Evolutionary conservation across 2,329 filamentous ascomycete species (phyloP).

Genomic region (Pseudocercospora fijiensis): DNA sequence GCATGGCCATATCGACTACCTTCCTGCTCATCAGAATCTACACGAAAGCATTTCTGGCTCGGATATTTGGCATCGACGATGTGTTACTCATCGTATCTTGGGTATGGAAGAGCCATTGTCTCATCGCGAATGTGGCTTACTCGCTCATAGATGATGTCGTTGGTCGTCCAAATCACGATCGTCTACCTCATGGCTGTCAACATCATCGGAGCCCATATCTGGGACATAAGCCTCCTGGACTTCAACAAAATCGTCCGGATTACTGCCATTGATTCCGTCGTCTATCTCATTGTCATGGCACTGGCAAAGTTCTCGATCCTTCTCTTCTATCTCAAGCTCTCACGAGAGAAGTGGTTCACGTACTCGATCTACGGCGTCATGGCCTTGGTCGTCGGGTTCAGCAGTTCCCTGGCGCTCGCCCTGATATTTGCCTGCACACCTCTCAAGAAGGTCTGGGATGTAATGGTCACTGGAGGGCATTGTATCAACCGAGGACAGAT

Average conservation of each 20-base stretch:
- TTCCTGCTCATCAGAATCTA: slow-evolving; percentile 19
- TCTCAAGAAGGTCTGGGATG: slow-evolving; percentile 11
- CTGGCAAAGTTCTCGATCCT: slow-evolving; percentile 19
- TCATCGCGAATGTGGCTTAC: neutral
- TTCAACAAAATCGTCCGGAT: slow-evolving; percentile 11
- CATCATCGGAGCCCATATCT: slow-evolving; percentile 19
- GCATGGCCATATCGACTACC: slow-evolving; percentile 18
- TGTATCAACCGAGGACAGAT: slow-evolving; percentile 17
- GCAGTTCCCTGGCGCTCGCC: slow-evolving; percentile 10
- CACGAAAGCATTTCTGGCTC: slow-evolving; percentile 22
- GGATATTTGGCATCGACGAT: slow-evolving; percentile 21
- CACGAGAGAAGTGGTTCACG: slow-evolving; percentile 14
- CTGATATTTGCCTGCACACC: slow-evolving; percentile 24
- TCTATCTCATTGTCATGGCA: slow-evolving; percentile 18
- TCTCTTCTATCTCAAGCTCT: slow-evolving; percentile 17
- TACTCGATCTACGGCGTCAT: slow-evolving; percentile 12
- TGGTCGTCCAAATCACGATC: slow-evolving; percentile 18
- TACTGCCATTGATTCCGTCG: slow-evolving; percentile 10
- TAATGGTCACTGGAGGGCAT: slow-evolving; percentile 10
- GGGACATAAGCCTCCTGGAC: slow-evolving; percentile 11
- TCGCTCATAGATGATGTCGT: slow-evolving; percentile 13
- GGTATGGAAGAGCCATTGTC: slow-evolving; percentile 7
- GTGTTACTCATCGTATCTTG: slow-evolving; percentile 18
- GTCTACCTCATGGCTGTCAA: slow-evolving; percentile 9
- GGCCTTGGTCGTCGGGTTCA: slow-evolving; percentile 14